These are phyloP conservation scores for Cytidiella melzeri DNA, from an alignment of 768 basidiomycete species.

Conservation along the genomic window DNA sequence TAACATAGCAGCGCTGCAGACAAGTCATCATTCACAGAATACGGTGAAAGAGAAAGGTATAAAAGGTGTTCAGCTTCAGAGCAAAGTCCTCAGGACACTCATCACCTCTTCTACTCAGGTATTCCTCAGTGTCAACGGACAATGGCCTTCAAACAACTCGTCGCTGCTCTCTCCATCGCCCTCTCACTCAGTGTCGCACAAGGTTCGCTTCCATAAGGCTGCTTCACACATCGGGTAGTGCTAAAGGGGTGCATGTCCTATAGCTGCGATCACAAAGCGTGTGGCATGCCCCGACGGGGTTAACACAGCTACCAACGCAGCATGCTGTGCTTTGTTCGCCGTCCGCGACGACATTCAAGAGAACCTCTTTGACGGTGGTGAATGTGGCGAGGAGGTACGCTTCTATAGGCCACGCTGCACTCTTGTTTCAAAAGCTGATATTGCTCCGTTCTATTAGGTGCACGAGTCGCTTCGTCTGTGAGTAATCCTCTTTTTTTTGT, in stretches of 20 bases:
- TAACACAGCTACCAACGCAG: conserved; percentile 22
- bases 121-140: neutral
- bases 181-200: conserved; percentile 9
- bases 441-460: too few species aligned
- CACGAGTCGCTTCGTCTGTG: conserved; percentile 20
- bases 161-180: conserved; percentile 13
- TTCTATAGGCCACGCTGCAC: conserved; percentile 18
- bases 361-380: conserved; percentile 21
- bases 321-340: conserved; percentile 26
- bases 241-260: neutral
- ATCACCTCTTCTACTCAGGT: neutral
- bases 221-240: neutral
- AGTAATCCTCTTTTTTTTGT: neutral
- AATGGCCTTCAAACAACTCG: conserved; percentile 21
- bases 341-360: conserved; percentile 25
- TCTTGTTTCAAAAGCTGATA: too few species aligned
- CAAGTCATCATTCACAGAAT: neutral
- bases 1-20: neutral
- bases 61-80: neutral
- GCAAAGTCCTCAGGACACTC: neutral
- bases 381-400: conserved; percentile 27
- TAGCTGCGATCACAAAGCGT: conserved; percentile 15
- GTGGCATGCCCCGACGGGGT: conserved; percentile 26
- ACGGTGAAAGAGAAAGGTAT: neutral
- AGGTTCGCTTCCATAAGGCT: conserved; percentile 3